phyloP scores from a whole-genome alignment of 2,329 filamentous ascomycete genomes.

The Stagonosporopsis chrysanthemi region DNA sequence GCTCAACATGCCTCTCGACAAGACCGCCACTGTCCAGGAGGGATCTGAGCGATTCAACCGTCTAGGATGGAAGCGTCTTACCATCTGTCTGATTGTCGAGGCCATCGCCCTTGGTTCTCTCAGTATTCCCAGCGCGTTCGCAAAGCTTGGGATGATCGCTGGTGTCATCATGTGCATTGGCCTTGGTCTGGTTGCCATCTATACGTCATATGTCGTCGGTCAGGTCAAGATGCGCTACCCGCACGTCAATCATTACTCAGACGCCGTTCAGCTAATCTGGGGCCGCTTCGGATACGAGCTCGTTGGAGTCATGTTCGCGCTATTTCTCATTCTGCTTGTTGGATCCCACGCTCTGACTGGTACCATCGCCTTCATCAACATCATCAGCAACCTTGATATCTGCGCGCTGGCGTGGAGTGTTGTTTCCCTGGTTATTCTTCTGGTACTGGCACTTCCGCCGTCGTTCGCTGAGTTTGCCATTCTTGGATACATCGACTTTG shows the following conservation, averaged over 20 bases:
- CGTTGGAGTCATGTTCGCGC: slow-evolving; percentile 64
- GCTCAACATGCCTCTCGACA: slow-evolving; percentile 40
- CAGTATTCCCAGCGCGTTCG: slow-evolving; percentile 56
- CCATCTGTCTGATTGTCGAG: slow-evolving; percentile 59
- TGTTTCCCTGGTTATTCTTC: slow-evolving; percentile 66
- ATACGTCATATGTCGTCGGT: slow-evolving; percentile 68
- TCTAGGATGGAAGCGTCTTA: slow-evolving; percentile 61
- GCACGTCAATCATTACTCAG: slow-evolving; percentile 71
- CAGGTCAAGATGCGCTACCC: slow-evolving; percentile 67
- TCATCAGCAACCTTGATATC: slow-evolving; percentile 62
- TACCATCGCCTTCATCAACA: slow-evolving; percentile 71
- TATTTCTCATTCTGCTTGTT: slow-evolving; percentile 64
- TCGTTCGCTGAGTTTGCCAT: slow-evolving; percentile 71
- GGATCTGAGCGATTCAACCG: slow-evolving; percentile 51
- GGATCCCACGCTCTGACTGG: slow-evolving; percentile 76
- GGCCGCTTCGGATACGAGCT: slow-evolving; percentile 59
- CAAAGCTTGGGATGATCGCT: slow-evolving; percentile 56
- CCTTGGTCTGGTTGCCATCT: slow-evolving; percentile 66
- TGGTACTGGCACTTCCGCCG: slow-evolving; percentile 67
- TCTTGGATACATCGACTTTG: slow-evolving; percentile 63
- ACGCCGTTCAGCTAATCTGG: slow-evolving; percentile 70
- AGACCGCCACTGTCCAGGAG: slow-evolving; percentile 44
- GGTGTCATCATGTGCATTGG: slow-evolving; percentile 55
- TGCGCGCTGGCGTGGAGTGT: slow-evolving; percentile 73
- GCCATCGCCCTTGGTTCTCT: slow-evolving; percentile 59